These are phyloP conservation scores for Schizothecium vesticola DNA, from an alignment of 495 filamentous ascomycete genomes.

Conservation along the genomic window DNA sequence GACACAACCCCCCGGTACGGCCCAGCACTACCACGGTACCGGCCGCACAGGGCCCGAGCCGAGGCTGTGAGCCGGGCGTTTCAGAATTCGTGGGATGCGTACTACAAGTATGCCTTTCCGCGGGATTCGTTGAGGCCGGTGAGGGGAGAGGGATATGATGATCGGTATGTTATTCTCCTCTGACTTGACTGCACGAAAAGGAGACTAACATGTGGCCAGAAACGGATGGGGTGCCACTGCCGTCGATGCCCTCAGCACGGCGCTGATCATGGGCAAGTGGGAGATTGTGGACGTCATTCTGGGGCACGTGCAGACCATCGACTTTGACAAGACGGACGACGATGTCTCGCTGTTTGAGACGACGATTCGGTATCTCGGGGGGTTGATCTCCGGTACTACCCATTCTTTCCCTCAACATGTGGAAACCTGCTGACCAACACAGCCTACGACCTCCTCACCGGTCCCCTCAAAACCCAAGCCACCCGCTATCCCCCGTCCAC, in stretches of 20 bases:
- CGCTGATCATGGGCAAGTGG: slow-evolving; percentile 66
- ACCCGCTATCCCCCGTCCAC: slow-evolving; percentile 39
- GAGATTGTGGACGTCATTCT: slow-evolving; percentile 65
- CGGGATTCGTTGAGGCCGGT: slow-evolving; percentile 72
- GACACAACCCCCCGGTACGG: neutral
- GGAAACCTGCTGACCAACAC: neutral
- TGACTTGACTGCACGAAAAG: neutral
- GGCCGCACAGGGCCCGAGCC: slow-evolving; percentile 37
- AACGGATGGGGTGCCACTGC: slow-evolving; percentile 87
- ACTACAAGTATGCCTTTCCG: slow-evolving; percentile 72
- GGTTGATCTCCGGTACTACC: slow-evolving; percentile 59
- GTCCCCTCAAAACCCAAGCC: slow-evolving; percentile 47
- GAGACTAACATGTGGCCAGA: slow-evolving; percentile 32
- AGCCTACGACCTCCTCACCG: slow-evolving; percentile 76
- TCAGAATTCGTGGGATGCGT: slow-evolving; percentile 72
- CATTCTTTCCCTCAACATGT: neutral
- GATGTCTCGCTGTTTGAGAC: slow-evolving; percentile 81
- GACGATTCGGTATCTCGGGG: slow-evolving; percentile 81
- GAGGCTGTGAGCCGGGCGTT: slow-evolving; percentile 72
- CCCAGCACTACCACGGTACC: slow-evolving; percentile 18
- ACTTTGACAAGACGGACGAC: slow-evolving; percentile 57
- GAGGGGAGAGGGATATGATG: slow-evolving; percentile 58
- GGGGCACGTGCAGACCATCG: slow-evolving; percentile 58
- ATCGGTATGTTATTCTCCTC: slow-evolving; percentile 49
- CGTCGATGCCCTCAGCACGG: slow-evolving; percentile 77